Percentiles rank a stretch among this genome's conserved stretches.
These are phyloP conservation scores for Stipa capillata DNA, from an alignment of 176 grass and related monocot genomes.

Conservation along the genomic window DNA sequence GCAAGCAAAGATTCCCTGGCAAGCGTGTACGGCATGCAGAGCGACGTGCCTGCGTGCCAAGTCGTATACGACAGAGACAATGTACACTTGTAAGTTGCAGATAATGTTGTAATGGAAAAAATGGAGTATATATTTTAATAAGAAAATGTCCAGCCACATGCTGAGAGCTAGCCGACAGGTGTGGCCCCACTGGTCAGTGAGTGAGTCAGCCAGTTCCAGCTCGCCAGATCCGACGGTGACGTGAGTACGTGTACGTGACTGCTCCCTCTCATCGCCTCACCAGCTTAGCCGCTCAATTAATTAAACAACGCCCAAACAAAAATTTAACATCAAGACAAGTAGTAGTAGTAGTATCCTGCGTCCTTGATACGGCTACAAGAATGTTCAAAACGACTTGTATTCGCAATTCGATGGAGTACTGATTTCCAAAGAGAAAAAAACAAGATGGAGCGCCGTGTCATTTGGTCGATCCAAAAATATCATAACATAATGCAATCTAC, in stretches of 20 bases:
- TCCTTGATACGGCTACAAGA: too few species aligned
- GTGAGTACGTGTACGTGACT: not conserved
- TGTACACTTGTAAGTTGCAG: not conserved
- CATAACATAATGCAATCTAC: too few species aligned
- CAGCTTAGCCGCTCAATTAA: not conserved
- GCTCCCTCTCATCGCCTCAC: not conserved
- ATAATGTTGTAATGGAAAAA: not conserved
- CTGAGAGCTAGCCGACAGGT: not conserved
- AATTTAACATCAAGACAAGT: not conserved
- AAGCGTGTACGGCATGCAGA: not conserved
- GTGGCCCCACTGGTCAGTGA: not conserved
- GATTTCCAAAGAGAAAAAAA: too few species aligned
- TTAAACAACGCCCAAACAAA: not conserved
- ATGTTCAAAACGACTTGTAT: not conserved
- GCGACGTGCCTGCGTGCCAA: not conserved
- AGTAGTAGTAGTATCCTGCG: not conserved
- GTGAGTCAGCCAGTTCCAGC: not conserved
- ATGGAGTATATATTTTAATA: not conserved
- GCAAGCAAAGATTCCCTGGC: not conserved
- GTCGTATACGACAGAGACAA: not conserved
- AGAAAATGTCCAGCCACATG: not conserved
- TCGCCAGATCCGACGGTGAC: not conserved
- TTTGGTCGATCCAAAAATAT: too few species aligned
- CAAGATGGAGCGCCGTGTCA: too few species aligned
- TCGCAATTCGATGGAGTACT: not conserved